Evolutionary conservation across 768 basidiomycete species (phyloP).

Genomic region (Brasilioporus rufonigricans): DNA sequence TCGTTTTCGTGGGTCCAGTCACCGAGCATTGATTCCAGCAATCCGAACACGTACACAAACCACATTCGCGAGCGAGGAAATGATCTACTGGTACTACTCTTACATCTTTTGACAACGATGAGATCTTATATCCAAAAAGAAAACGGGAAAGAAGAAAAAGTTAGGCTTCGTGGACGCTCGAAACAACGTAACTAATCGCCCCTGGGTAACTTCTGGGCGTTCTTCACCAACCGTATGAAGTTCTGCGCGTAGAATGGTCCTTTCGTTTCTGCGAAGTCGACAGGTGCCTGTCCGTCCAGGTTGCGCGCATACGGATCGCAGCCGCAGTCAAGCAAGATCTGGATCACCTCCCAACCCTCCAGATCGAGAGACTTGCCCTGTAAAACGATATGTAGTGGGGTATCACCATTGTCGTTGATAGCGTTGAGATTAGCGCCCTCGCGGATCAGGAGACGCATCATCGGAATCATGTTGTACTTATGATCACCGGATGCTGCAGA

Average conservation of each 20-base stretch:
- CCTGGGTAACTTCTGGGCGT: neutral
- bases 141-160: too few species aligned
- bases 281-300: neutral
- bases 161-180: too few species aligned
- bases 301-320: neutral
- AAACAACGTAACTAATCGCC: too few species aligned
- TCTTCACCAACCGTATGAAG: constrained; percentile 1
- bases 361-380: too few species aligned
- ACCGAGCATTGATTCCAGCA: too few species aligned
- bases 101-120: too few species aligned
- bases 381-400: neutral
- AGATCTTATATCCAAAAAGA: too few species aligned
- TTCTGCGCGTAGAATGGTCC: neutral
- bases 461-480: neutral
- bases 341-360: neutral
- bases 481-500: too few species aligned
- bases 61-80: too few species aligned
- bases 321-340: neutral
- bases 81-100: too few species aligned
- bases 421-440: neutral
- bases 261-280: neutral
- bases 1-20: too few species aligned
- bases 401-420: neutral
- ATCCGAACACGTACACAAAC: too few species aligned
- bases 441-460: neutral